Evolutionary conservation across 768 basidiomycete species (phyloP).

Genomic region (Suillus bovinus): DNA sequence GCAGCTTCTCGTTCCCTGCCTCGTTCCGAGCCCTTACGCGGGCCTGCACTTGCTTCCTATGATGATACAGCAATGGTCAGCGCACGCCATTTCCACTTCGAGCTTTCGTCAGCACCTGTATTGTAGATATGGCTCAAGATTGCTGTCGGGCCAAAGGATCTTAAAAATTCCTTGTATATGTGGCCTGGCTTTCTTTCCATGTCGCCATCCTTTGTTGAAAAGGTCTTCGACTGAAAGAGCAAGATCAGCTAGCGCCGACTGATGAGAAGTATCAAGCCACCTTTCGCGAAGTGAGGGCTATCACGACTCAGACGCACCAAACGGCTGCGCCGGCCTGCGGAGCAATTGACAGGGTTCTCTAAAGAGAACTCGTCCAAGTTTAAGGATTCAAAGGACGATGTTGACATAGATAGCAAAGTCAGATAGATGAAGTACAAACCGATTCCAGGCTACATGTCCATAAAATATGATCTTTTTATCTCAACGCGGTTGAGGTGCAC

Average conservation of each 20-base stretch:
- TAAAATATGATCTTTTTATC: background rate
- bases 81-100: slow-evolving; percentile 10
- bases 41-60: slow-evolving; percentile 29
- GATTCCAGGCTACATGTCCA: background rate
- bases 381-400: slow-evolving; percentile 7
- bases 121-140: slow-evolving; percentile 44
- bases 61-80: slow-evolving; percentile 6
- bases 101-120: slow-evolving; percentile 45
- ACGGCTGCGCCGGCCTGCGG: slow-evolving; percentile 41
- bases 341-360: slow-evolving; percentile 42
- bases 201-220: slow-evolving; percentile 57
- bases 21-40: slow-evolving; percentile 27
- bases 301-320: slow-evolving; percentile 40
- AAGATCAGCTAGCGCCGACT: slow-evolving; percentile 5
- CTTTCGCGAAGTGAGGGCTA: slow-evolving; percentile 37
- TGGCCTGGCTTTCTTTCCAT: slow-evolving; percentile 52
- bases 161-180: slow-evolving; percentile 51
- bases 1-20: slow-evolving; percentile 52
- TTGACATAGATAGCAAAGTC: slow-evolving; percentile 8
- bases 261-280: slow-evolving; percentile 20
- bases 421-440: background rate
- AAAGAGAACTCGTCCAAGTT: slow-evolving; percentile 35
- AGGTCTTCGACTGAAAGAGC: slow-evolving; percentile 44
- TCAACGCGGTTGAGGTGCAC: background rate
- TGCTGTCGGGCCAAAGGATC: slow-evolving; percentile 46